Evolutionary conservation across 2,329 filamentous ascomycete genomes (phyloP), one percentile per base, ranked within the genome.

Genomic region (Neopestalotiopsis clavispora): DNA sequence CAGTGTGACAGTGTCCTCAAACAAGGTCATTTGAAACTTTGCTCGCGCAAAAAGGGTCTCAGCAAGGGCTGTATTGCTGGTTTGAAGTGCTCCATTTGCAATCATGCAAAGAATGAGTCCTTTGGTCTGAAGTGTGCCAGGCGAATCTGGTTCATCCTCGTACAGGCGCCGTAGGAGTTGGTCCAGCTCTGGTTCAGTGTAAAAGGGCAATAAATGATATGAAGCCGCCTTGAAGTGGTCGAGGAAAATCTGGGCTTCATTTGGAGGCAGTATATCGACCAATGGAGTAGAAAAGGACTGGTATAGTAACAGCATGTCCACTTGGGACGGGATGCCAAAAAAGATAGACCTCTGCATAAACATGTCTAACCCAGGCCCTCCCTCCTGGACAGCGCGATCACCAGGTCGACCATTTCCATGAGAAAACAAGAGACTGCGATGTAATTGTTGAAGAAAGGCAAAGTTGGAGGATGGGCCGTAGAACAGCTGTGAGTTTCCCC

Each of bases 291-390:
- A 56, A 3, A 65, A 61, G 14, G 45, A 52, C 45, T 30, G 70
- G 65, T 12, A 71, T 56, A 3, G 65, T 64, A 12, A 65, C 70
- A 3, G 72, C 45, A 52, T 71, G 70, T 4, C 74, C 67, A 42
- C 73, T 52, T 52, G 71, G 7, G 71, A 70, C 10, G 75, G 73
- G 17, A 75, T 78, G 23, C 76, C 76, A 59, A 78, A 78, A 70
- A 78, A 78, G 34, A 78, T 75, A 34, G 73, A 73, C 17, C 76
- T 69, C 45, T 78, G 76, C 42, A 78, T 73, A 56, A 78, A 78
- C 56, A 76, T 69, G 23, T 78, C 76, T 32, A 78, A 57, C 3
- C 75, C 73, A 1, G 72, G 69, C 1, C 75, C 71, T 13, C 60
- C 60, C 34, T 63, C 60, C 60, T 63, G 60, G 12, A 73, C 75